Base-by-base conservation (phyloP, 202 grass and related monocot species). In the Musa balbisiana region DNA sequence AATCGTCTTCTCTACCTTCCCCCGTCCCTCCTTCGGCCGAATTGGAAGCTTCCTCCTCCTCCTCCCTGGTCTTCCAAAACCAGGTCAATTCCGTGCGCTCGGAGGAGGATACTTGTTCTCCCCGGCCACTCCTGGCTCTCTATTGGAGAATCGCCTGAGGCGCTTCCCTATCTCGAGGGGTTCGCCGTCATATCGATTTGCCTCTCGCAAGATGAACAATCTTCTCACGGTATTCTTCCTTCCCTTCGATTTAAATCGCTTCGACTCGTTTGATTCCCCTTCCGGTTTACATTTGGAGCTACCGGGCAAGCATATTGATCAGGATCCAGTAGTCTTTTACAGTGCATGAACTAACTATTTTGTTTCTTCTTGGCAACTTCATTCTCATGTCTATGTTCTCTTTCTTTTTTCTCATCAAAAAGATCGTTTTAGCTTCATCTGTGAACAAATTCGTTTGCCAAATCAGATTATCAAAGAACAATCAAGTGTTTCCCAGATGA, bases 211-310 rank as follows among this genome's bases (percentile, higher is more conserved):
- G 67, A 70, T 70, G 67, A 70, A 70, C 17, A 70, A 70, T 70
- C 67, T 70, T 70, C 67, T 70, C 4, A 70, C 67, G 67, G 67
- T 70, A 70, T 51, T 19, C 67, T 70, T 20, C 67, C 49, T n/a
- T 51, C 17, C 8, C 51, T 70, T 21, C 6, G 19, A 51, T 52
- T 13, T 15, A 11, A 1, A 9, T 70, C 15, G 9, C 2, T 20
- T 20, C 11, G 3, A 6, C 2, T 21, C 16, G 16, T 70, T 21
- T 5, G 17, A 9, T 70, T 69, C 11, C 33, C 33, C 33, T 43
- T 43, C 4, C 33, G 33, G 33, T 43, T 43, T 43, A 0, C 33
- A 6, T 43, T 43, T 6, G 33, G 33, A 43, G 33, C 33, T 6
- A 43, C 33, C 33, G 3, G 33, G 33, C 33, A 43, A 43, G 4